These are phyloP conservation scores for Cicer cuneatum DNA, from an alignment of 306 rosid species.

Conservation along the genomic window DNA sequence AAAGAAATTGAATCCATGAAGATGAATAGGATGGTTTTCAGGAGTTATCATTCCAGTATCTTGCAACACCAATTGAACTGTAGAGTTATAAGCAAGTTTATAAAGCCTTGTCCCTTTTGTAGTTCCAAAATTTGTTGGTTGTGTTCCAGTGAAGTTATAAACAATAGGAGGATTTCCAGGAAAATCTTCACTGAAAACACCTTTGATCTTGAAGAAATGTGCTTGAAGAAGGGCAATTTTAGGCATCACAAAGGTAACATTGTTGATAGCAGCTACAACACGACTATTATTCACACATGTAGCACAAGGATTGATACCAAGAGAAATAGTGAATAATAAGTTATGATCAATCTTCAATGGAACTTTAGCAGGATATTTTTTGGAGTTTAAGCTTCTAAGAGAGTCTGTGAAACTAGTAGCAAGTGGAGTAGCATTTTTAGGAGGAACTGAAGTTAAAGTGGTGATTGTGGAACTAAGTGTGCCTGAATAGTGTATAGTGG, in stretches of 20 bases:
- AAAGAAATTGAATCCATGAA: slow-evolving; percentile 86
- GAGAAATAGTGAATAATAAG: slow-evolving; percentile 73
- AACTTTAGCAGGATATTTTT: slow-evolving; percentile 65
- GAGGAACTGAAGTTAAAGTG: slow-evolving; percentile 61
- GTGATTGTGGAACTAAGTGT: slow-evolving; percentile 55
- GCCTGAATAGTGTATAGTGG: slow-evolving; percentile 63
- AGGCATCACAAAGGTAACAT: slow-evolving; percentile 83
- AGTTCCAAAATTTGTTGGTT: slow-evolving; percentile 61
- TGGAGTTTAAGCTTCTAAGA: slow-evolving; percentile 74
- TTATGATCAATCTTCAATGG: slow-evolving; percentile 75
- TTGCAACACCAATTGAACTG: slow-evolving; percentile 80
- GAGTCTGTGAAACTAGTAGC: slow-evolving; percentile 63
- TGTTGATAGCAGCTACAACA: slow-evolving; percentile 78
- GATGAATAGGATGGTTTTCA: slow-evolving; percentile 88
- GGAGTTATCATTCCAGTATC: slow-evolving; percentile 82
- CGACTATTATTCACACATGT: slow-evolving; percentile 60
- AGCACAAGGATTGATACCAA: slow-evolving; percentile 74
- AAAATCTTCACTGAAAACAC: slow-evolving; percentile 81
- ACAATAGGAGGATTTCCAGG: slow-evolving; percentile 65
- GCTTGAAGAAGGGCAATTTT: slow-evolving; percentile 77
- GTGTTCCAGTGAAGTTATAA: slow-evolving; percentile 74
- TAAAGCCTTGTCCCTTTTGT: slow-evolving; percentile 72
- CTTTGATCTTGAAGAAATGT: slow-evolving; percentile 76
- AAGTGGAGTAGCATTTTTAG: slow-evolving; percentile 64
- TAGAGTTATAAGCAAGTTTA: slow-evolving; percentile 74